Percentiles rank a stretch among this genome's conserved stretches.
These are phyloP conservation scores for Cenchrus purpureus DNA, from an alignment of 176 grass and related monocot genomes.

Conservation along the genomic window DNA sequence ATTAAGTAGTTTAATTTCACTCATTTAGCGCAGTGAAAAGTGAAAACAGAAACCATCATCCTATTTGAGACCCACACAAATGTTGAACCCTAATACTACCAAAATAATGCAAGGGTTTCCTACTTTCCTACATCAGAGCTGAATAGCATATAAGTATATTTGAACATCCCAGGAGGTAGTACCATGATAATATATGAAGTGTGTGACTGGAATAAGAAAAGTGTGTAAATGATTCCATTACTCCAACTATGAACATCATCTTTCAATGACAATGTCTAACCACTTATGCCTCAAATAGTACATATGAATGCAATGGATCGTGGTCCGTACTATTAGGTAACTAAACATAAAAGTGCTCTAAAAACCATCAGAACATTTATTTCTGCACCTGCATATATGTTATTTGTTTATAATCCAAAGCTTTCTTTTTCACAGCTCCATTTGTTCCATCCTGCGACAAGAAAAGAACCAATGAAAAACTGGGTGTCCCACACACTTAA, in stretches of 20 bases:
- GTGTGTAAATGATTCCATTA: constrained; percentile 6
- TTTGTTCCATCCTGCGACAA: constrained; percentile 91
- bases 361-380: constrained; percentile 14
- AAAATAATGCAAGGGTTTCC: constrained; percentile 11
- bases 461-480: constrained; percentile 40
- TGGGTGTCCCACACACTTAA: constrained; percentile 18
- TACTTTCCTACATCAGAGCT: not conserved
- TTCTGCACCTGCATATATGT: constrained; percentile 87
- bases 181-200: not conserved
- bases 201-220: not conserved
- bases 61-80: not conserved
- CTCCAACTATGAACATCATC: not conserved
- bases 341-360: constrained; percentile 16
- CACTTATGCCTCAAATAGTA: constrained; percentile 25
- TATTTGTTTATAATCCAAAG: constrained; percentile 80
- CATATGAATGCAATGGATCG: not conserved
- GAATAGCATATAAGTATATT: constrained; percentile 6
- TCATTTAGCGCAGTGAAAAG: not conserved
- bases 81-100: not conserved
- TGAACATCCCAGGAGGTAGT: not conserved
- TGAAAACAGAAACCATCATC: not conserved
- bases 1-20: not conserved
- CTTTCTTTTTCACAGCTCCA: constrained; percentile 92
- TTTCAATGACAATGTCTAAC: not conserved
- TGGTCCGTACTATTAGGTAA: constrained; percentile 9